phyloP scores from a whole-genome alignment of 1,139 yeast genomes.

The Pichia sp. region DNA sequence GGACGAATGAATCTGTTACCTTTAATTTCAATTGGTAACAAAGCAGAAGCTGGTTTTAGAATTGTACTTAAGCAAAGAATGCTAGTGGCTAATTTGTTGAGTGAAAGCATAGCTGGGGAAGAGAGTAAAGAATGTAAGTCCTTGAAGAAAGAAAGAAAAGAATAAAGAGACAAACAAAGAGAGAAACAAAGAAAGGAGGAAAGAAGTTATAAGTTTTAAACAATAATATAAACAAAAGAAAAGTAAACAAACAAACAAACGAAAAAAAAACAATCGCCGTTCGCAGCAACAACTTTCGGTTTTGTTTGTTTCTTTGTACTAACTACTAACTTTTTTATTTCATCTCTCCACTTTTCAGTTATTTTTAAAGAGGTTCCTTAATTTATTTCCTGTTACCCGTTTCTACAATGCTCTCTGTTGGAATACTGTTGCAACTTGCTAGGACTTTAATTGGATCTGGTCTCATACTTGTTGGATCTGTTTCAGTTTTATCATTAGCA shows the following conservation, averaged over 20 bases:
- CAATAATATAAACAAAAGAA: too few relatives aligned
- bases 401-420: too few relatives aligned
- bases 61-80: constrained; percentile 4
- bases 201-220: too few relatives aligned
- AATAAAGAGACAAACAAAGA: not conserved
- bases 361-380: too few relatives aligned
- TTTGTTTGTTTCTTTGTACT: not conserved
- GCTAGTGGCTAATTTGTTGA: constrained; percentile 3
- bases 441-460: not conserved
- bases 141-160: not conserved
- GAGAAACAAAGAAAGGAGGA: too few relatives aligned
- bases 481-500: constrained; percentile 34
- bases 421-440: too few relatives aligned
- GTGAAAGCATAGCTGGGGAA: constrained; percentile 4
- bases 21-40: constrained; percentile 41
- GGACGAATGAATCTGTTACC: constrained; percentile 47
- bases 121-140: not conserved
- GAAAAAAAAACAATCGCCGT: too few relatives aligned
- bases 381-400: too few relatives aligned
- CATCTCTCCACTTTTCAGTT: too few relatives aligned
- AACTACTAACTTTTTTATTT: not conserved
- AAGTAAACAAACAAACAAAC: too few relatives aligned
- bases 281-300: too few relatives aligned
- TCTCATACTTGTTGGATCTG: constrained; percentile 11
- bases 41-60: constrained; percentile 19